phyloP scores from a whole-genome alignment of 305 asterid genomes.

The Fraxinus xanthoxyloides region DNA sequence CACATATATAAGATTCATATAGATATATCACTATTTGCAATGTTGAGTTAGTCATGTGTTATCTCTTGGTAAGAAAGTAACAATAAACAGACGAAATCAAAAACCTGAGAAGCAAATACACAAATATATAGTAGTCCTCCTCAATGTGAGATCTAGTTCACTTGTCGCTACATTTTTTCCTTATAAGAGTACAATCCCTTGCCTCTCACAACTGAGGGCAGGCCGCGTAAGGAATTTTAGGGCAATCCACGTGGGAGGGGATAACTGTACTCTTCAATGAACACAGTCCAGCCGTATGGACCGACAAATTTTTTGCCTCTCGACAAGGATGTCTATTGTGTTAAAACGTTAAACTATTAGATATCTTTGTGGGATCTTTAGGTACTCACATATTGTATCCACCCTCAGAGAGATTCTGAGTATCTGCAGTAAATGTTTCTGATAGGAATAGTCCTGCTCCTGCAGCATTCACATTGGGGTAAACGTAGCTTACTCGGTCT shows the following conservation, averaged over 20 bases:
- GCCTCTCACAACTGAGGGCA: not conserved
- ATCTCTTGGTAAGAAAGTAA: not conserved
- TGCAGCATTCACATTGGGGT: conserved; percentile 80
- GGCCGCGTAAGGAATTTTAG: not conserved
- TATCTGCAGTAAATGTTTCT: conserved; percentile 60
- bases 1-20: not conserved
- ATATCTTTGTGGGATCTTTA: not conserved
- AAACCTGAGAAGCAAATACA: not conserved
- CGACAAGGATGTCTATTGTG: not conserved
- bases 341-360: not conserved
- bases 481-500: conserved; percentile 72
- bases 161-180: not conserved
- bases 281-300: not conserved
- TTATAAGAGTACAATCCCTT: too few species aligned
- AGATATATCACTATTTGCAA: not conserved
- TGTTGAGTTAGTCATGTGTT: not conserved
- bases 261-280: not conserved
- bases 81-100: not conserved
- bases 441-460: conserved; percentile 76
- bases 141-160: not conserved
- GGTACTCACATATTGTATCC: conserved; percentile 67
- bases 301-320: not conserved
- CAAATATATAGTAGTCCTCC: not conserved
- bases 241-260: not conserved
- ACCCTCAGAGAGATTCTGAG: conserved; percentile 57